phyloP scores from a whole-genome alignment of 331 rosid genomes.

The Quercus lobata region DNA sequence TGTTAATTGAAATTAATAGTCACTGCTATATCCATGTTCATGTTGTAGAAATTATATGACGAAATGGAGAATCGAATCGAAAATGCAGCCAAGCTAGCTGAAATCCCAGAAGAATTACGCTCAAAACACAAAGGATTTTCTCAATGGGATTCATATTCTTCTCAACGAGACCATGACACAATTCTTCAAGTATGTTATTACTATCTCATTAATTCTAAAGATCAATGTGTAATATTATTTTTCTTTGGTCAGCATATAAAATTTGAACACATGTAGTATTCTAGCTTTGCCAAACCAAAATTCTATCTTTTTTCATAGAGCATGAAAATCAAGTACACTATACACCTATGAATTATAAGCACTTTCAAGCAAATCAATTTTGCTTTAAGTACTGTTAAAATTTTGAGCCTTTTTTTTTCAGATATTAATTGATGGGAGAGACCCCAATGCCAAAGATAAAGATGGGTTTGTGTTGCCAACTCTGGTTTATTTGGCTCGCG shows the following conservation, averaged over 20 bases:
- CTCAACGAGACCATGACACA: conserved; percentile 60
- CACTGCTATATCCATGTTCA: neutral
- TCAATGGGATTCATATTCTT: conserved; percentile 53
- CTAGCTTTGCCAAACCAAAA: neutral
- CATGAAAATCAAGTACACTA: neutral
- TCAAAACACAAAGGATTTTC: conserved; percentile 47
- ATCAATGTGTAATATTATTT: too few relatives aligned
- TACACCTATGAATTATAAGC: too few relatives aligned
- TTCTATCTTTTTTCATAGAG: neutral
- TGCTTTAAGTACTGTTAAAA: neutral
- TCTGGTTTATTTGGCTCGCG: conserved; percentile 73
- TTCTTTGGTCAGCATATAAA: too few relatives aligned
- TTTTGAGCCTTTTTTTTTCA: neutral
- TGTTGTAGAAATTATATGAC: conserved; percentile 48
- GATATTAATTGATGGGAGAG: conserved; percentile 63
- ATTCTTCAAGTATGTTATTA: conserved; percentile 49
- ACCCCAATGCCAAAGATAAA: conserved; percentile 44
- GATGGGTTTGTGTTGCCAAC: conserved; percentile 55
- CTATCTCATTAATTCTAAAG: too few relatives aligned
- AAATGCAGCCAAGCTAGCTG: conserved; percentile 32
- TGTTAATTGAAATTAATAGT: neutral
- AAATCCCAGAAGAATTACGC: conserved; percentile 46
- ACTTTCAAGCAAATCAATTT: neutral
- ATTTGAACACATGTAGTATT: neutral
- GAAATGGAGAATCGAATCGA: conserved; percentile 59